A percentile compares a stretch with the other conserved stretches of the same genome.
Evolutionary conservation across 1,284 basidiomycete genomes (phyloP).

Genomic region (Apiotrichum gracile): DNA sequence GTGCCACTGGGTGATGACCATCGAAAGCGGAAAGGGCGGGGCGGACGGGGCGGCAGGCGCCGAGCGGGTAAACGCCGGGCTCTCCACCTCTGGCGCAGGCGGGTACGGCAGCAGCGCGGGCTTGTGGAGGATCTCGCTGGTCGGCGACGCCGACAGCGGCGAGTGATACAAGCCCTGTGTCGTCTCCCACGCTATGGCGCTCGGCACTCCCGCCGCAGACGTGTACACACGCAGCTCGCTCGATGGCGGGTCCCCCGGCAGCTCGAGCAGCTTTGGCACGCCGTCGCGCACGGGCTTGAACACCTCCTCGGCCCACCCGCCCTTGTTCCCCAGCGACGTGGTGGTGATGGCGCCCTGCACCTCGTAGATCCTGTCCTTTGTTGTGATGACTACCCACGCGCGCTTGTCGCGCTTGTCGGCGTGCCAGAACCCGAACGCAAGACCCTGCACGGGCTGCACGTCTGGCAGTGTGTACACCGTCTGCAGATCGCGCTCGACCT

Average conservation of each 20-base stretch:
- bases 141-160: slow-evolving; percentile 35
- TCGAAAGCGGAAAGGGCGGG: slow-evolving; percentile 52
- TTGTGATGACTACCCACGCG: slow-evolving; percentile 68
- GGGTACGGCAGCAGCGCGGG: slow-evolving; percentile 53
- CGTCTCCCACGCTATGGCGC: slow-evolving; percentile 77
- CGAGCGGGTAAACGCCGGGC: slow-evolving; percentile 51
- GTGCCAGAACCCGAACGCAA: slow-evolving; percentile 65
- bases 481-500: slow-evolving; percentile 60
- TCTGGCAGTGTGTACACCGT: slow-evolving; percentile 73
- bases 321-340: slow-evolving; percentile 43
- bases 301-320: slow-evolving; percentile 64
- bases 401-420: slow-evolving; percentile 19
- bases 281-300: slow-evolving; percentile 68
- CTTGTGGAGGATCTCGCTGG: slow-evolving; percentile 30
- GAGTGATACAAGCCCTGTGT: slow-evolving; percentile 84
- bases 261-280: slow-evolving; percentile 76
- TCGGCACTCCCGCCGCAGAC: slow-evolving; percentile 20
- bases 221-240: slow-evolving; percentile 73
- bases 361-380: slow-evolving; percentile 84
- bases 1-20: slow-evolving; percentile 87
- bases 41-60: slow-evolving; percentile 11
- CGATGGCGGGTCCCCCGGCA: slow-evolving; percentile 65
- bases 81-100: slow-evolving; percentile 58
- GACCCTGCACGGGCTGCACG: slow-evolving; percentile 68
- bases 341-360: slow-evolving; percentile 59